A percentile compares a stretch with the other conserved stretches of the same genome.
These are phyloP conservation scores for Anthostomella pinea DNA, from an alignment of 2,329 filamentous ascomycete species.

Conservation along the genomic window DNA sequence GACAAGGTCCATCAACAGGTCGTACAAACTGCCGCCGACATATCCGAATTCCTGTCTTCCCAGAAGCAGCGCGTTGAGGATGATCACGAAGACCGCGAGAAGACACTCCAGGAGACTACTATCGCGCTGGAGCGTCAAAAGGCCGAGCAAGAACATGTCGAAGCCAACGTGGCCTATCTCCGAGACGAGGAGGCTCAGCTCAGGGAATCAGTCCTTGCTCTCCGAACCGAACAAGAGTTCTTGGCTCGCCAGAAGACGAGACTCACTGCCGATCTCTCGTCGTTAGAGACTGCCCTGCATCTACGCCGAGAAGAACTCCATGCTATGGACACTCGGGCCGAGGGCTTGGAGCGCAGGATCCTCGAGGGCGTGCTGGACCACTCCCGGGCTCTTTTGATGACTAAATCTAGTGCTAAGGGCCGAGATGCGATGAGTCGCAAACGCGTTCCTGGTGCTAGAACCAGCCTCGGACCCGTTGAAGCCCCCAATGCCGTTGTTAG, in stretches of 20 bases:
- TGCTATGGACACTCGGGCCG: constrained; percentile 85
- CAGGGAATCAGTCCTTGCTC: constrained; percentile 52
- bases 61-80: constrained; percentile 74
- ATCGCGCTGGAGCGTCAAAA: constrained; percentile 71
- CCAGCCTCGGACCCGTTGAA: constrained; percentile 39
- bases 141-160: constrained; percentile 59
- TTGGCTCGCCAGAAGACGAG: constrained; percentile 75
- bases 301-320: constrained; percentile 89
- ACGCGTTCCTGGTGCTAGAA: constrained; percentile 40
- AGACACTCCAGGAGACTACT: constrained; percentile 74
- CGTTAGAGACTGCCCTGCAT: constrained; percentile 83
- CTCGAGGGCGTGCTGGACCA: constrained; percentile 95
- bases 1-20: constrained; percentile 90
- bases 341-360: constrained; percentile 86
- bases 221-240: constrained; percentile 70
- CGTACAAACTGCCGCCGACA: constrained; percentile 76
- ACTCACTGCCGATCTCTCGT: constrained; percentile 81
- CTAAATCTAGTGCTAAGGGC: constrained; percentile 53
- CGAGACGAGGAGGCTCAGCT: constrained; percentile 53
- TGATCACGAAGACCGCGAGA: constrained; percentile 75
- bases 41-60: constrained; percentile 74
- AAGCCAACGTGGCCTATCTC: constrained; percentile 51
- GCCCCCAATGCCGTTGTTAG: constrained; percentile 20
- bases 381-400: constrained; percentile 83
- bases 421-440: constrained; percentile 59